Evolutionary conservation across 2,329 filamentous ascomycete species (phyloP), one percentile per base, ranked within the genome.

Genomic region (Claviceps africana): DNA sequence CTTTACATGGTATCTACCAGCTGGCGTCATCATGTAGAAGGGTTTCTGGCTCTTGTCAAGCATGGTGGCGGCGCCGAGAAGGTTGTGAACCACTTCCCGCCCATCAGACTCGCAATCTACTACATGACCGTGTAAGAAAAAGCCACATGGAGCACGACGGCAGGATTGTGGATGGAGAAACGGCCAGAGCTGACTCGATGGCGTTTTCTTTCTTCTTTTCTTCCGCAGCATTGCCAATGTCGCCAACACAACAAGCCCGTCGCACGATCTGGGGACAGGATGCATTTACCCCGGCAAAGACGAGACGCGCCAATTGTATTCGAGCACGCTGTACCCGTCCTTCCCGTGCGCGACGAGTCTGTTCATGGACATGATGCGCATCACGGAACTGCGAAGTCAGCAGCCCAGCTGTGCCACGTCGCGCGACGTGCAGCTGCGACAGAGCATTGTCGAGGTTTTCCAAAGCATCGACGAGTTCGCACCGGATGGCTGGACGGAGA

Each of bases 71-170:
- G 46, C 31, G 13, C 30, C 8, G 4, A 33, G 21, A 47, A 22
- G 9, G 25, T 47, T 7, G 0, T 35, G 30, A 2, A 37, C 2
- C 31, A 35, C 46, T 37, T 6, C 6, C 30, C 46, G 19, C 31
- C 19, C 15, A 47, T 47, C 30, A 47, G 31, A 47, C 31, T 37
- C 19, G 46, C 46, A 1, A 1, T 37, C n/a, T 47, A 47, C 31
- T 47, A 47, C 46, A 47, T 47, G 46, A 47, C 13, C 9, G 30
- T 47, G 46, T 47, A n/a, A 37, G 46, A 43, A n/a, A 45, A 45
- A 15, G 28, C n/a, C n/a, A 15, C 8, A 9, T 17, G 42, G 2
- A 44, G 7, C 11, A 44, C 42, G 13, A 8, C 13, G 4, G n/a
- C n/a, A 44, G 42, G 22, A 25, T 44, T 33, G 21, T 28, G 42